These are phyloP conservation scores for Cadophora gregata DNA, from an alignment of 2,329 filamentous ascomycete genomes.

Conservation along the genomic window DNA sequence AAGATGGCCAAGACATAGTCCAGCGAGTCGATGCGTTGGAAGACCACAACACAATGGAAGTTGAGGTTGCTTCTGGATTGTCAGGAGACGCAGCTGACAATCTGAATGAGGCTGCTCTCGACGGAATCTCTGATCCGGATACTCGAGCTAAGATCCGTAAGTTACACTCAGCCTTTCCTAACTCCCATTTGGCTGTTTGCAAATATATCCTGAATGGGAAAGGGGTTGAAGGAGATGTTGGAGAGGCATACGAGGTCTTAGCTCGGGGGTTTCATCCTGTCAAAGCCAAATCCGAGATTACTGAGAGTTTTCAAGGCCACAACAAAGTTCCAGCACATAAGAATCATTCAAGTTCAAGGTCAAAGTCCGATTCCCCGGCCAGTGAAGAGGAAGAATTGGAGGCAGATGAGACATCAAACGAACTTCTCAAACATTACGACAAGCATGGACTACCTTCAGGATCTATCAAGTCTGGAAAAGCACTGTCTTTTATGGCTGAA, in stretches of 20 bases:
- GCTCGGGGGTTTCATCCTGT: slow-evolving; percentile 38
- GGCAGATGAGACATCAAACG: slow-evolving; percentile 38
- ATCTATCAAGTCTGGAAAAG: slow-evolving; percentile 42
- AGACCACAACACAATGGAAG: background rate
- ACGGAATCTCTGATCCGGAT: slow-evolving; percentile 29
- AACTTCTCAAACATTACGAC: slow-evolving; percentile 42
- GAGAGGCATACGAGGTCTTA: slow-evolving; percentile 41
- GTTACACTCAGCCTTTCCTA: slow-evolving; percentile 43
- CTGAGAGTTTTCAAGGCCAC: slow-evolving; percentile 30
- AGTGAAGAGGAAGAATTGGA: slow-evolving; percentile 28
- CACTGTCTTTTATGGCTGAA: slow-evolving; percentile 40
- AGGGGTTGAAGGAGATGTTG: slow-evolving; percentile 38
- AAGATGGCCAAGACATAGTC: background rate
- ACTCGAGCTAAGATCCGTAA: slow-evolving; percentile 38
- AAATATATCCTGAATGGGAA: slow-evolving; percentile 40
- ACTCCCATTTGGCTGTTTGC: slow-evolving; percentile 40
- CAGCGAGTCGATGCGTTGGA: background rate
- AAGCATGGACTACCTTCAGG: slow-evolving; percentile 43
- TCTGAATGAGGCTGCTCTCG: slow-evolving; percentile 30
- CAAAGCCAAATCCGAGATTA: slow-evolving; percentile 37
- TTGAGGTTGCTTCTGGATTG: background rate
- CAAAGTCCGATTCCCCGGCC: slow-evolving; percentile 20
- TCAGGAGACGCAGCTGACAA: slow-evolving; percentile 8
- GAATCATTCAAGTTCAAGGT: slow-evolving; percentile 25
- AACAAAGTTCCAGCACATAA: slow-evolving; percentile 16